Conservation (phyloP, 1,284 basidiomycete genomes). For the Ceratobasidium theobromae region DNA sequence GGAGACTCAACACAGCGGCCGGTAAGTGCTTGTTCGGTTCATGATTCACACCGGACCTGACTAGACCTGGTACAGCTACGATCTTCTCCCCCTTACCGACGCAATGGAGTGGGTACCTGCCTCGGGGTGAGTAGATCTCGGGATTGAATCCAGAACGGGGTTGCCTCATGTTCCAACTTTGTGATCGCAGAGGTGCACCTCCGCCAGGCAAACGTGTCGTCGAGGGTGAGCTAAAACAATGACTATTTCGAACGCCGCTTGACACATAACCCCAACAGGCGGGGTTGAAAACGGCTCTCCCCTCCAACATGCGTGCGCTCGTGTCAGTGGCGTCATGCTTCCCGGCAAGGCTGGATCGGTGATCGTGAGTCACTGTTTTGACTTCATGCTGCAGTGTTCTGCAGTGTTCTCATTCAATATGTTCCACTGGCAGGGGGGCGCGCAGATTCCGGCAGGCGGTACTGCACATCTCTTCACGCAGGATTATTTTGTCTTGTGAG, state of each 20-base stretch:
- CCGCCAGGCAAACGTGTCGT: constrained; percentile 21
- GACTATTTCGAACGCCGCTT: background rate
- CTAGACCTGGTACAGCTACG: constrained; percentile 1
- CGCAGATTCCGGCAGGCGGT: constrained; percentile 11
- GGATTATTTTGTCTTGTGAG: constrained; percentile 26
- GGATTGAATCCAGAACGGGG: background rate
- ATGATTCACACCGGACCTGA: background rate
- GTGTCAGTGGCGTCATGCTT: constrained; percentile 9
- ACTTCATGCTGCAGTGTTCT: background rate
- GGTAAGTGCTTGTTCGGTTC: background rate
- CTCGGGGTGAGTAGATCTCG: constrained; percentile 11
- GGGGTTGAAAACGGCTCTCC: constrained; percentile 25
- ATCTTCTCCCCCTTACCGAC: constrained; percentile 21
- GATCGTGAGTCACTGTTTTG: background rate
- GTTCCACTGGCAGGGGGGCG: constrained; percentile 5
- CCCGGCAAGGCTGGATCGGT: constrained; percentile 19
- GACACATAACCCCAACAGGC: background rate
- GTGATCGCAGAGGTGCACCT: background rate
- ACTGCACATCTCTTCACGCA: constrained; percentile 6
- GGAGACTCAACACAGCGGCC: background rate
- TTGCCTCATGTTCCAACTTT: constrained; percentile 4
- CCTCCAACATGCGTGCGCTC: constrained; percentile 10
- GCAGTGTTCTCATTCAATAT: background rate
- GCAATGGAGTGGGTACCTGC: constrained; percentile 28
- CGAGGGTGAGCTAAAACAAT: background rate